These are phyloP conservation scores for Neophaeococcomyces mojaviensis DNA, from an alignment of 2,329 filamentous ascomycete species.

Conservation along the genomic window DNA sequence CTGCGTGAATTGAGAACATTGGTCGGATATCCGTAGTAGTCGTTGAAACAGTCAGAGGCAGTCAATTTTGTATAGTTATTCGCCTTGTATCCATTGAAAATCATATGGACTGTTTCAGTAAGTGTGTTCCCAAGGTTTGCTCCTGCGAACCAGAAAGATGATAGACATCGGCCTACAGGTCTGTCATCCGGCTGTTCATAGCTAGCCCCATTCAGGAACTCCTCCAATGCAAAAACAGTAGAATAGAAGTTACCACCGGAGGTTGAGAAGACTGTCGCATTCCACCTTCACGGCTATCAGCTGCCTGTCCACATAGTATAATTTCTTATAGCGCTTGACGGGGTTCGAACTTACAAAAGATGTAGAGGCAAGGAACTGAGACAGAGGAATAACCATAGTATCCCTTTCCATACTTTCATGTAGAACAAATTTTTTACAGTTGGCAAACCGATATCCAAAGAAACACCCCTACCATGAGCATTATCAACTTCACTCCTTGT, in stretches of 20 bases:
- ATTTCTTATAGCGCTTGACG: too few relatives aligned
- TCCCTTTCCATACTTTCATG: slow-evolving; percentile 1
- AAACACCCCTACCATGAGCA: slow-evolving; percentile 14
- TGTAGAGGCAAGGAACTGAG: slow-evolving; percentile 7
- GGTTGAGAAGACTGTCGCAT: slow-evolving; percentile 9
- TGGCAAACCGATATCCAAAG: slow-evolving; percentile 10
- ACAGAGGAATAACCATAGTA: slow-evolving; percentile 6
- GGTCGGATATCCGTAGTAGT: not conserved
- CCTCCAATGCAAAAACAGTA: slow-evolving; percentile 1
- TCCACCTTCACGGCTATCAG: slow-evolving; percentile 5
- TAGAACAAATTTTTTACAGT: slow-evolving; percentile 8
- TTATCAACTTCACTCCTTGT: slow-evolving; percentile 21
- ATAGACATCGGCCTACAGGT: too few relatives aligned
- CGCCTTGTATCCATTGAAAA: not conserved
- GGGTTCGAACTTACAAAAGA: slow-evolving; percentile 5
- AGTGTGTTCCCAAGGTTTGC: too few relatives aligned
- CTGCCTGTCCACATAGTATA: not conserved
- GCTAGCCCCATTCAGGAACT: slow-evolving; percentile 4
- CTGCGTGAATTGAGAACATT: not conserved
- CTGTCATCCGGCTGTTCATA: slow-evolving; percentile 1
- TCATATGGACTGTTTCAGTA: not conserved
- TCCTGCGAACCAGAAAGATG: too few relatives aligned
- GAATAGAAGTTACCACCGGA: slow-evolving; percentile 3
- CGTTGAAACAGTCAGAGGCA: slow-evolving; percentile 1
- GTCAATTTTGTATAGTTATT: not conserved